Conservation (phyloP, 1,284 basidiomycete genomes). For the Cryptococcus wingfieldii region DNA sequence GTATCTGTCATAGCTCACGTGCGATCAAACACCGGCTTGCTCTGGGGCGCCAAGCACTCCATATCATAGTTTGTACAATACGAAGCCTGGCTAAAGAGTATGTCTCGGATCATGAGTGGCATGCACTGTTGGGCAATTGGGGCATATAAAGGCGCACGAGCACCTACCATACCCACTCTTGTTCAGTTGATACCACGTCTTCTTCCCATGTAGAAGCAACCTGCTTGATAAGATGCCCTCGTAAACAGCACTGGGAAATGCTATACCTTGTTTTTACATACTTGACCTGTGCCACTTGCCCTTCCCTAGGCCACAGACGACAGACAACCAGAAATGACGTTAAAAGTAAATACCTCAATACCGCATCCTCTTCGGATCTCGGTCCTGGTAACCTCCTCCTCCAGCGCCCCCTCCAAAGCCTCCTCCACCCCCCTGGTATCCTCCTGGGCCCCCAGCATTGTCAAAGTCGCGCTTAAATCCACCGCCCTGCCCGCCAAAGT, state of each 20-base stretch:
- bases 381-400: conserved; percentile 15
- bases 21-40: too few relatives aligned
- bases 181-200: too few relatives aligned
- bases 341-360: conserved; percentile 10
- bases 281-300: conserved; percentile 10
- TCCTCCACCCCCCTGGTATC: conserved; percentile 5
- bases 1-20: too few relatives aligned
- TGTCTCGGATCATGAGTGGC: too few relatives aligned
- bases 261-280: conserved; percentile 11
- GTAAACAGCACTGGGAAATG: background rate
- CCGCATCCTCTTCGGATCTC: conserved; percentile 24
- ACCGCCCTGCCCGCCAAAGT: conserved; percentile 4
- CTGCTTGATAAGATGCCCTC: too few relatives aligned
- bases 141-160: too few relatives aligned
- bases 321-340: background rate
- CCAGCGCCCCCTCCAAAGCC: background rate
- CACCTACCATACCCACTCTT: too few relatives aligned
- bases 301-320: background rate
- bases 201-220: too few relatives aligned
- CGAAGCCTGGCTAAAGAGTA: too few relatives aligned
- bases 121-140: too few relatives aligned
- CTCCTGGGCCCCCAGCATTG: conserved; percentile 5
- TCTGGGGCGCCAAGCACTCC: too few relatives aligned
- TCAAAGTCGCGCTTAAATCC: conserved; percentile 21
- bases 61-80: too few relatives aligned